Base-by-base conservation (phyloP, 2,329 filamentous ascomycete genomes). In the Conoideocrella luteorostrata region DNA sequence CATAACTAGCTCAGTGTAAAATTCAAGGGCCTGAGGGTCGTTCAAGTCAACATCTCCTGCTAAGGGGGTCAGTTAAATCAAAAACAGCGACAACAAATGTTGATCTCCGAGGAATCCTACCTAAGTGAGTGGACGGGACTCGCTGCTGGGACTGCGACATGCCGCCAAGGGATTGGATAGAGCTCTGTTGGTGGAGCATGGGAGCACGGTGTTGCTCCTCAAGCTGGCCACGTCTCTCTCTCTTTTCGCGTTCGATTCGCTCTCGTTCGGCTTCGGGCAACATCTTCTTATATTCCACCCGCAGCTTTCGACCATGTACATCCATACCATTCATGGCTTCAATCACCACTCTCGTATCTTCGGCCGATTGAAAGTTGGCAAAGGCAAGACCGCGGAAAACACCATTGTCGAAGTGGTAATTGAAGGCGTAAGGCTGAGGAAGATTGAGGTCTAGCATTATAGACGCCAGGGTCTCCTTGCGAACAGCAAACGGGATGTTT, bases 261-360 rank as follows among this genome's bases (percentile, higher is more conserved):
- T 98, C 93, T 41, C 93, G 80, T 66, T 97, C 93, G 24, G 90
- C 88, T 52, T 94, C 80, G 1, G 93, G 93, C 5, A 98, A 78
- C 93, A 98, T 97, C 71, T 97, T 97, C 75, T 98, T 98, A 71
- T 97, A 98, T 66, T 98, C 93, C 21, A 98, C 93, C 39, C 93
- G 79, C 53, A 98, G 71, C 69, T 97, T 97, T 48, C 93, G 80
- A 36, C 93, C 93, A 61, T 95, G 89, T 7, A 98, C 79, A 59
- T 97, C 93, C 64, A 96, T 86, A 55, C 95, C 89, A 60, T 98
- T 98, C 76, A 98, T 85, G 41, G 84, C 78, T 46, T 95, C 86
- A 50, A 98, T 98, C 39, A 97, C 93, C 39, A 84, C 77, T 11
- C 87, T 85, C 1, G 93, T 98, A 65, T 98, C 93, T 52, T 96